These are phyloP conservation scores for Heritiera fomes DNA, from an alignment of 345 rosid species.

Conservation along the genomic window DNA sequence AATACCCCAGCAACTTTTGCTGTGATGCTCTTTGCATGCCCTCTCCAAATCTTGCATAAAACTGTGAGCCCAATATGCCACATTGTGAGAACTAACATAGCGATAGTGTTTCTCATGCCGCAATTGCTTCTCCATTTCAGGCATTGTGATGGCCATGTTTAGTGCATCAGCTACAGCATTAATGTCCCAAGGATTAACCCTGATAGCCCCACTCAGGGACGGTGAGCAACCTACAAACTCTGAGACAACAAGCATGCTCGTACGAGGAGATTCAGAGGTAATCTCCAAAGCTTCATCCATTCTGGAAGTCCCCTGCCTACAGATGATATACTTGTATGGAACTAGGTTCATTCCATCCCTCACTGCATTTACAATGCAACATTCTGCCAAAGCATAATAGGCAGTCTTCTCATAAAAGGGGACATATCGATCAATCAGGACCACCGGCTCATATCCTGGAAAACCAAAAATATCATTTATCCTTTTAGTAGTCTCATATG, in stretches of 20 bases:
- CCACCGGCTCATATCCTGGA: slow-evolving; percentile 39
- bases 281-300: too few species aligned
- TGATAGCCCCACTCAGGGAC: slow-evolving; percentile 41
- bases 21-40: slow-evolving; percentile 34
- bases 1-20: slow-evolving; percentile 40
- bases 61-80: slow-evolving; percentile 47
- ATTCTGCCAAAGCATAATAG: slow-evolving; percentile 38
- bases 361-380: slow-evolving; percentile 32
- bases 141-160: slow-evolving; percentile 33
- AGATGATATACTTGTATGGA: too few species aligned
- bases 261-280: not conserved
- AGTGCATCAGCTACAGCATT: slow-evolving; percentile 44
- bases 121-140: slow-evolving; percentile 33
- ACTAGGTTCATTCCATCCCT: too few species aligned
- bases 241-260: slow-evolving; percentile 45
- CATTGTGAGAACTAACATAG: slow-evolving; percentile 41
- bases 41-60: slow-evolving; percentile 44
- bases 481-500: slow-evolving; percentile 29
- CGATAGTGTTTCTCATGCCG: slow-evolving; percentile 46
- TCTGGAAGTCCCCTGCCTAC: too few species aligned
- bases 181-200: slow-evolving; percentile 46
- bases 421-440: slow-evolving; percentile 32
- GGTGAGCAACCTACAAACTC: slow-evolving; percentile 49
- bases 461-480: slow-evolving; percentile 36
- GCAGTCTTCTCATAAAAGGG: slow-evolving; percentile 36